A percentile compares a stretch with the other conserved stretches of the same genome.
These are phyloP conservation scores for Blastobotrys parvus DNA, from an alignment of 805 yeast species.

Conservation along the genomic window DNA sequence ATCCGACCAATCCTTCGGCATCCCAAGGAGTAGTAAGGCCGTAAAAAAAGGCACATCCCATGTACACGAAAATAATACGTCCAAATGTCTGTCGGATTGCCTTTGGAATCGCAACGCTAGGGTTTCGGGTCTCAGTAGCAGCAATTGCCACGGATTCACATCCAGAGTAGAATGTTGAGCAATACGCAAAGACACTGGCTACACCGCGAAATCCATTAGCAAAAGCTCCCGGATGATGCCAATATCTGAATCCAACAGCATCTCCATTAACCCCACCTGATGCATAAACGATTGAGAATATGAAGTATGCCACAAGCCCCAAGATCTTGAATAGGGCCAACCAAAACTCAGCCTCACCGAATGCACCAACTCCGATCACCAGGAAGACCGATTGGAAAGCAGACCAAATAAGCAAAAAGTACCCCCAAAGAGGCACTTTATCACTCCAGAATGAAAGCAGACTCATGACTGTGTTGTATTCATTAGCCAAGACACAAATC, in stretches of 20 bases:
- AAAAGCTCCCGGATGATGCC: slow-evolving; percentile 47
- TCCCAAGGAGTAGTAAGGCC: slow-evolving; percentile 56
- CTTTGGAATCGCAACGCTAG: slow-evolving; percentile 49
- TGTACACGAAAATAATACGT: slow-evolving; percentile 47
- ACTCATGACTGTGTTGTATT: slow-evolving; percentile 40
- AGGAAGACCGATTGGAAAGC: slow-evolving; percentile 38
- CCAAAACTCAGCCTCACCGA: slow-evolving; percentile 58
- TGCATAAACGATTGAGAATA: slow-evolving; percentile 46
- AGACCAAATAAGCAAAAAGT: slow-evolving; percentile 44
- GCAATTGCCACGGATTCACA: slow-evolving; percentile 54
- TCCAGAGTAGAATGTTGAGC: slow-evolving; percentile 54
- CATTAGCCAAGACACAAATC: slow-evolving; percentile 41
- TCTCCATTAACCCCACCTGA: slow-evolving; percentile 46
- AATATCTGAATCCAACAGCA: slow-evolving; percentile 51
- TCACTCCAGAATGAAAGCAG: slow-evolving; percentile 38
- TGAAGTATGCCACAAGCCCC: slow-evolving; percentile 49
- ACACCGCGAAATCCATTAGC: slow-evolving; percentile 39
- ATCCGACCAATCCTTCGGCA: slow-evolving; percentile 34
- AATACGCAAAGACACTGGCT: slow-evolving; percentile 49
- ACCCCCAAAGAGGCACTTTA: slow-evolving; percentile 41
- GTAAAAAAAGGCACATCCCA: slow-evolving; percentile 49
- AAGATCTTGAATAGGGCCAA: slow-evolving; percentile 49
- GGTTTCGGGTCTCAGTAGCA: slow-evolving; percentile 57
- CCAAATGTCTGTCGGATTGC: slow-evolving; percentile 53
- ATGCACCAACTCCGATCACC: slow-evolving; percentile 44